A percentile compares a stretch with the other conserved stretches of the same genome.
These are phyloP conservation scores for Phytophthora pisi DNA, from an alignment of 352 stramenopile genomes.

Conservation along the genomic window DNA sequence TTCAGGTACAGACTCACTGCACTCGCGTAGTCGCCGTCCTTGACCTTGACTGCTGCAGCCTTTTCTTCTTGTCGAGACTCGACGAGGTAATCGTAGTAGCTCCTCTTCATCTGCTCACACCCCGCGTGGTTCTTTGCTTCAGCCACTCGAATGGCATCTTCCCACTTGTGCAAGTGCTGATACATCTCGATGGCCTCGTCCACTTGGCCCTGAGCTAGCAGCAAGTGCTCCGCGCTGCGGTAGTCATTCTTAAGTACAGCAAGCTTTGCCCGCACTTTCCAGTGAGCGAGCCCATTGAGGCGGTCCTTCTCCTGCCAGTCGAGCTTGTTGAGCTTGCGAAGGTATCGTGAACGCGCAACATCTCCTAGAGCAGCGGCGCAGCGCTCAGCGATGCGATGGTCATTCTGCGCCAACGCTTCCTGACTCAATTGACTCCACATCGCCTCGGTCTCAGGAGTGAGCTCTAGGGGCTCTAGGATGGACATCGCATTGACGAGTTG, in stretches of 20 bases:
- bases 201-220: constrained; percentile 91
- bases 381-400: constrained; percentile 90
- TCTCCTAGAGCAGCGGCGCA: constrained; percentile 93
- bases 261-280: constrained; percentile 85
- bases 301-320: constrained; percentile 81
- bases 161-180: constrained; percentile 93
- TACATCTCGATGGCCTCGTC: constrained; percentile 96
- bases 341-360: constrained; percentile 86
- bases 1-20: constrained; percentile 94
- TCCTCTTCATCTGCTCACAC: constrained; percentile 88
- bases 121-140: constrained; percentile 81
- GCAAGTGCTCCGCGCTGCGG: constrained; percentile 88
- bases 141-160: constrained; percentile 94
- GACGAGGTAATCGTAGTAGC: constrained; percentile 94
- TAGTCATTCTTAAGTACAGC: constrained; percentile 92
- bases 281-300: constrained; percentile 83
- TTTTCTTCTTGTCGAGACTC: constrained; percentile 93
- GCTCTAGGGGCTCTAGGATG: constrained; percentile 92
- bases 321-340: constrained; percentile 92
- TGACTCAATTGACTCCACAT: constrained; percentile 94
- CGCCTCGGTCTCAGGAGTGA: constrained; percentile 91
- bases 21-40: constrained; percentile 89
- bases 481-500: constrained; percentile 92
- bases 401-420: constrained; percentile 84
- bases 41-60: constrained; percentile 91